Conservation (phyloP, 1,139 yeast genomes). For the Blastobotrys illinoisensis region DNA sequence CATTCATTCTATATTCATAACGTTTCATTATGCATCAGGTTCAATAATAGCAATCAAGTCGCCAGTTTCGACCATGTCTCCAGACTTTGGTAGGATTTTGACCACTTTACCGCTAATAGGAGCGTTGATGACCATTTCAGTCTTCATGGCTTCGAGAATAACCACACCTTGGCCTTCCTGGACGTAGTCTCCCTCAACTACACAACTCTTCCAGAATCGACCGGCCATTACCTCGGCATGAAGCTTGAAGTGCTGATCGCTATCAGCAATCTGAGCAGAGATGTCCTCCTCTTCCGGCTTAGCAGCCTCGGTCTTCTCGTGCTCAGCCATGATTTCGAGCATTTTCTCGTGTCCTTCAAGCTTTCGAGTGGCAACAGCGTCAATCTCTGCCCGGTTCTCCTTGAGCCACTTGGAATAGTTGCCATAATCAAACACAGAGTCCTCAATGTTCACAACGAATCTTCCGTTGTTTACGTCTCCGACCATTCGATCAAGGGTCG, state of each 20-base stretch:
- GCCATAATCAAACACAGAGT: conserved; percentile 75
- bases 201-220: conserved; percentile 91
- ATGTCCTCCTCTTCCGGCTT: conserved; percentile 37
- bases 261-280: conserved; percentile 49
- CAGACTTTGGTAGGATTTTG: conserved; percentile 73
- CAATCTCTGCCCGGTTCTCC: conserved; percentile 66
- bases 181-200: conserved; percentile 72
- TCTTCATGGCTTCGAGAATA: conserved; percentile 96
- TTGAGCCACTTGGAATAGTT: conserved; percentile 75
- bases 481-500: conserved; percentile 63
- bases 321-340: conserved; percentile 10
- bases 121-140: conserved; percentile 86
- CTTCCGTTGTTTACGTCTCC: conserved; percentile 79
- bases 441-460: conserved; percentile 67
- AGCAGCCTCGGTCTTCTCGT: conserved; percentile 27
- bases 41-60: conserved; percentile 72
- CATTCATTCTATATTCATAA: not conserved
- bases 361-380: conserved; percentile 60
- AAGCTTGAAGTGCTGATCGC: conserved; percentile 59
- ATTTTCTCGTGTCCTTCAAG: conserved; percentile 64
- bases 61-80: conserved; percentile 96
- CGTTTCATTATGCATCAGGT: conserved; percentile 1
- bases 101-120: conserved; percentile 70
- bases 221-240: conserved; percentile 88
- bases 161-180: conserved; percentile 71